Evolutionary conservation across 306 rosid species (phyloP).

Genomic region (Dalbergia cochinchinensis): DNA sequence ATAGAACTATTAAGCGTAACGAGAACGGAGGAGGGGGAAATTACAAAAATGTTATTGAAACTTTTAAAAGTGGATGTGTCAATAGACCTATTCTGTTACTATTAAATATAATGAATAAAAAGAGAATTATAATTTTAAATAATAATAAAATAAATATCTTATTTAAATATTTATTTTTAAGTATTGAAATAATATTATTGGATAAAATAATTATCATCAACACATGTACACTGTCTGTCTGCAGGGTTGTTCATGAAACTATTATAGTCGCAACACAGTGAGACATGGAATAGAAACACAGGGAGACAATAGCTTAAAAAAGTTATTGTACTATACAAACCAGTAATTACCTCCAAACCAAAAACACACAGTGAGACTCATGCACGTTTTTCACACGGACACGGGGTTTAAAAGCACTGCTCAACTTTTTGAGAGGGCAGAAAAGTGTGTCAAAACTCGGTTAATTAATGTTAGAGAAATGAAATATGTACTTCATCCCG

Average conservation of each 20-base stretch:
- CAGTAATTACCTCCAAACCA: background rate
- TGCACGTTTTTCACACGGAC: background rate
- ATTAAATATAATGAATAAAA: too few relatives aligned
- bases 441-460: too few relatives aligned
- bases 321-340: slow-evolving; percentile 21
- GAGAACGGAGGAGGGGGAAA: slow-evolving; percentile 42
- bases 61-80: too few relatives aligned
- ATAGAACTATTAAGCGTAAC: background rate
- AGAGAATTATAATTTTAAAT: background rate
- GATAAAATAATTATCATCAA: slow-evolving; percentile 6
- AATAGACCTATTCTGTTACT: too few relatives aligned
- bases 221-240: slow-evolving; percentile 46
- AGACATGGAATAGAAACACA: too few relatives aligned
- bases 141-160: too few relatives aligned
- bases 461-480: too few relatives aligned
- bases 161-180: too few relatives aligned
- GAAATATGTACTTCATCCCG: too few relatives aligned
- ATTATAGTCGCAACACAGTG: background rate
- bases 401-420: background rate
- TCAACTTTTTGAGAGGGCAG: too few relatives aligned
- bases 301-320: background rate
- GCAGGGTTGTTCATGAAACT: slow-evolving; percentile 10
- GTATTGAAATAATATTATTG: too few relatives aligned
- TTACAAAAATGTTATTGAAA: too few relatives aligned
- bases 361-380: background rate